Conservation (phyloP, 306 rosid genomes). For the Cucurbita moschata region DNA sequence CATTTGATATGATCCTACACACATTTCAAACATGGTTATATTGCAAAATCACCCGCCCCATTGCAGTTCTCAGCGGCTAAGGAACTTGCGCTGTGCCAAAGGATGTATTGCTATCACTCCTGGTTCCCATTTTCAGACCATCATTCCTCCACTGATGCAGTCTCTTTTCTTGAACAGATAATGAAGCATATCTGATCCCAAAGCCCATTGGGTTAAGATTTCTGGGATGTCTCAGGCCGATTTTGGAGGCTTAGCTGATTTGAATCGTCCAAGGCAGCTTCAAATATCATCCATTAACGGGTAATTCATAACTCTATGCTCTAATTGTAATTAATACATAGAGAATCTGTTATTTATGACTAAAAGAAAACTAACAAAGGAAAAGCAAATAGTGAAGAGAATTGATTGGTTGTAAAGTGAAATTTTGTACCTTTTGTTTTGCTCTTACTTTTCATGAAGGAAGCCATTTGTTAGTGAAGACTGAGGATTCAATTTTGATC, state of each 20-base stretch:
- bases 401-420: constrained; percentile 2
- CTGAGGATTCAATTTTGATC: background rate
- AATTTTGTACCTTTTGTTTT: background rate
- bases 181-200: background rate
- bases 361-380: background rate
- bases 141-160: background rate
- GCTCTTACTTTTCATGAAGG: background rate
- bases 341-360: background rate
- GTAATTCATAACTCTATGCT: background rate
- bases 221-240: background rate
- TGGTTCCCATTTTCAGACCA: background rate
- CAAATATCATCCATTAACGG: background rate
- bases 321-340: constrained; percentile 5
- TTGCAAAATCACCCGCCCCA: background rate
- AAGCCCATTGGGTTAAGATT: background rate
- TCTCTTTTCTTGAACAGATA: background rate
- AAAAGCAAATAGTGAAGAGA: background rate
- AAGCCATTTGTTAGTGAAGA: background rate
- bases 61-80: background rate
- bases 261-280: constrained; percentile 3
- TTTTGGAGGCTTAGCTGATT: background rate
- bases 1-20: constrained; percentile 19
- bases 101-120: background rate
- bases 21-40: background rate
- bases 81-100: background rate